Base-by-base conservation (phyloP, 345 rosid genomes). In the Sisymbrium irio region DNA sequence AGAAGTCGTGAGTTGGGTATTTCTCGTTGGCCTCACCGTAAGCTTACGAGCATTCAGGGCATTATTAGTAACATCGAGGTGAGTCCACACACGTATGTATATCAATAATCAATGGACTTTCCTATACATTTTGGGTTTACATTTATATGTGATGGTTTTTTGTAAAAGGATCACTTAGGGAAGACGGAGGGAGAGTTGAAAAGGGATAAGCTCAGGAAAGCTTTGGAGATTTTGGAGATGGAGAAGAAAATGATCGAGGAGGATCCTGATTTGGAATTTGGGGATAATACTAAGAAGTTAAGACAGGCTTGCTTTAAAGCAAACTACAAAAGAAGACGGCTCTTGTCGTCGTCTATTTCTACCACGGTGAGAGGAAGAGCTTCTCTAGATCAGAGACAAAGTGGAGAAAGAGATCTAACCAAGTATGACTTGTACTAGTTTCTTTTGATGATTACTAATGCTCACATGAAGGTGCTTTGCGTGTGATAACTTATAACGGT, bases 261-360 rank as follows among this genome's bases (percentile, higher is more conserved):
- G 25, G 14, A 45, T 45, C 98, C 96, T 0, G 87, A 91, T 33
- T 18, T 77, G 78, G 74, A 84, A 20, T 81, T 93, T 30, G 82
- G 81, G 12, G 79, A 71, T 18, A 81, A 73, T 25, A 91, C 96
- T 0, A 93, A 88, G 79, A 83, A 82, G 80, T 77, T 93, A 3
- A 82, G 97, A 32, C 97, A 91, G 65, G 89, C 94, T 1, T 89
- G 90, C 59, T 93, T 93, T 54, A 93, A 93, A 76, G 94, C 92
- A 0, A 89, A 85, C 47, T 88, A 89, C 85, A 93, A 91, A 82
- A 79, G 80, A 73, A 86, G 89, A 72, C 74, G 72, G 13, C 39
- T 75, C 45, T 59, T 59, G 7, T 58, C 42, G 7, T 58, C 42
- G 37, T 25, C 41, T 46, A 40, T 15, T 15, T 27, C 39, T 28